These are phyloP conservation scores for Tuber calosporum DNA, from an alignment of 495 filamentous ascomycete species.

Conservation along the genomic window DNA sequence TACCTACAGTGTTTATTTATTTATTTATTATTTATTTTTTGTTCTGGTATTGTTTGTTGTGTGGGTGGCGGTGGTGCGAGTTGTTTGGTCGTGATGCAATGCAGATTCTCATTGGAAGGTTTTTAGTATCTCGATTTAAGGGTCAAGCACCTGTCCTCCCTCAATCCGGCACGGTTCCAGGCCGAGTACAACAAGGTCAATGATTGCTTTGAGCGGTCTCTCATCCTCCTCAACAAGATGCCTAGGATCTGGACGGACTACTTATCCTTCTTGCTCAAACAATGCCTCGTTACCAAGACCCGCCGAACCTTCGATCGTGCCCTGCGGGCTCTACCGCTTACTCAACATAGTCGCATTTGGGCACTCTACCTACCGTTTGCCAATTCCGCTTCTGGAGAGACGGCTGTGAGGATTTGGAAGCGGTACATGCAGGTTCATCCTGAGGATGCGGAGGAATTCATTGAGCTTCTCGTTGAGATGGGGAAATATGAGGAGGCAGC, in stretches of 20 bases:
- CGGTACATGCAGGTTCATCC: conserved; percentile 98
- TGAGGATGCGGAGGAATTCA: conserved; percentile 91
- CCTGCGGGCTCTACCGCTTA: conserved; percentile 86
- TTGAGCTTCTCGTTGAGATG: conserved; percentile 75
- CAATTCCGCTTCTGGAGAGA: conserved; percentile 82
- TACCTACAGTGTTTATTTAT: conserved; percentile 32
- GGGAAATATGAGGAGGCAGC: conserved; percentile 86
- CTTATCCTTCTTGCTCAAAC: conserved; percentile 78
- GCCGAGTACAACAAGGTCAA: conserved; percentile 90
- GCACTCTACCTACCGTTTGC: conserved; percentile 85
- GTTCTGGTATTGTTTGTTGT: conserved; percentile 1
- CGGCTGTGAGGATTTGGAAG: conserved; percentile 87
- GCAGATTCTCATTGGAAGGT: not conserved
- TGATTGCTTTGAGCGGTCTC: conserved; percentile 83
- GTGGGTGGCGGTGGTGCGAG: conserved; percentile 5
- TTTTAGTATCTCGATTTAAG: conserved; percentile 78
- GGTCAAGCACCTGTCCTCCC: conserved; percentile 69
- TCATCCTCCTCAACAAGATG: conserved; percentile 98
- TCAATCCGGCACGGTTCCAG: conserved; percentile 74
- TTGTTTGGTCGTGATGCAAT: not conserved
- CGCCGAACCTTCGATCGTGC: conserved; percentile 90
- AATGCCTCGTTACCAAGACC: conserved; percentile 86
- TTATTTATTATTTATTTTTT: no score
- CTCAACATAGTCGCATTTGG: conserved; percentile 97
- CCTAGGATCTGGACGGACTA: conserved; percentile 98